Evolutionary conservation across 2,329 filamentous ascomycete species (phyloP).

Genomic region (Arthrobotrys conoides): DNA sequence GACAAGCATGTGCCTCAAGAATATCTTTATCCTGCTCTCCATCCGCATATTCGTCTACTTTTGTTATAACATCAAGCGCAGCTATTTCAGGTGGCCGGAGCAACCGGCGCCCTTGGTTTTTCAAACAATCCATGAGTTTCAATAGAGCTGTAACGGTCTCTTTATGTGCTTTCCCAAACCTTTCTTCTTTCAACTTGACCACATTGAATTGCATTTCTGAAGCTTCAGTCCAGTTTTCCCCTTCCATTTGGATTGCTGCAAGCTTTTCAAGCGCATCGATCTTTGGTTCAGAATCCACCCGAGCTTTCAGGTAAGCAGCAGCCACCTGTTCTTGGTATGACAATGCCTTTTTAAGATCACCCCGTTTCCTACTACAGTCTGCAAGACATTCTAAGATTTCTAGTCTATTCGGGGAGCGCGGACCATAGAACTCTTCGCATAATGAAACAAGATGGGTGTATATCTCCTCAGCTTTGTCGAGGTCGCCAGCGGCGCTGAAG

Average conservation of each 20-base stretch:
- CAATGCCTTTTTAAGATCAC: too few relatives aligned
- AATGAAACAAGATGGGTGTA: neutral
- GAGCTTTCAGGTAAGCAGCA: too few relatives aligned
- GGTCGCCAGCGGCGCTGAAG: neutral
- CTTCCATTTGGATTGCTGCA: neutral
- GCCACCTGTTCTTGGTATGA: too few relatives aligned
- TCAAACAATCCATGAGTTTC: neutral
- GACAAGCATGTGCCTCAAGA: neutral
- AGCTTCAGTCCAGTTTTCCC: neutral
- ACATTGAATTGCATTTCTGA: neutral
- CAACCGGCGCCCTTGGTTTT: neutral
- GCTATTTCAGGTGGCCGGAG: neutral
- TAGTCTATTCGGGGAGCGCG: too few relatives aligned
- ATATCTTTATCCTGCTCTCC: neutral
- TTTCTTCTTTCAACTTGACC: neutral
- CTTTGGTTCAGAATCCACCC: too few relatives aligned
- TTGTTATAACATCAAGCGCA: neutral
- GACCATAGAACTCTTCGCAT: too few relatives aligned
- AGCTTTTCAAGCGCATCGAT: neutral
- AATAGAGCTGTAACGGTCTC: neutral
- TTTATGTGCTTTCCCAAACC: neutral
- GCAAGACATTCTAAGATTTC: too few relatives aligned
- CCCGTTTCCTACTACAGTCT: too few relatives aligned
- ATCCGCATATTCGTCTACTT: too few relatives aligned
- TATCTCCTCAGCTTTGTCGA: conserved; percentile 3